Percentiles rank a stretch among this genome's conserved stretches.
These are phyloP conservation scores for Zalaria obscura DNA, from an alignment of 2,329 filamentous ascomycete species.

Conservation along the genomic window DNA sequence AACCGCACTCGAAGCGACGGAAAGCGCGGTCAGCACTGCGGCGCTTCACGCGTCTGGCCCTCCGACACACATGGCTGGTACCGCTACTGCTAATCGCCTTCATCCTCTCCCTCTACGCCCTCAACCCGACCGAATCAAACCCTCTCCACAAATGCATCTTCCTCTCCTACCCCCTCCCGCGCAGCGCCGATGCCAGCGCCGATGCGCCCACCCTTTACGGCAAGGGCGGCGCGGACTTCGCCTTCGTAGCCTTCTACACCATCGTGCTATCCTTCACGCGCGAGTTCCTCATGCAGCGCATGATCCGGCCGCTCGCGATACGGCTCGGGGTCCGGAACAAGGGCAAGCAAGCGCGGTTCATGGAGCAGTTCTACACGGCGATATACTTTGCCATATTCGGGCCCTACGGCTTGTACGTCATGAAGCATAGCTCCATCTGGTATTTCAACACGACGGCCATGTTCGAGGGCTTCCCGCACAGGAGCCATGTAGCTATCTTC, in stretches of 20 bases:
- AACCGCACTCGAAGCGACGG: constrained; percentile 30
- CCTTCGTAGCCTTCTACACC: constrained; percentile 80
- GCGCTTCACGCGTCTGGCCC: constrained; percentile 29
- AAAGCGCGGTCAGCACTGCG: constrained; percentile 29
- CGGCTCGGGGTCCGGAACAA: constrained; percentile 54
- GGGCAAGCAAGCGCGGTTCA: constrained; percentile 77
- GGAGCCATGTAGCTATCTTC: constrained; percentile 63
- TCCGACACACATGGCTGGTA: constrained; percentile 46
- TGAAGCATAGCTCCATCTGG: constrained; percentile 84
- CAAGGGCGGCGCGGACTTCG: constrained; percentile 76
- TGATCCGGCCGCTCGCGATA: constrained; percentile 64
- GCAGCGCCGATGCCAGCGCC: constrained; percentile 22
- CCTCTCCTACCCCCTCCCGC: constrained; percentile 63
- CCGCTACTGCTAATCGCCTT: constrained; percentile 55
- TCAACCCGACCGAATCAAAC: constrained; percentile 67
- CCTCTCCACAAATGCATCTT: constrained; percentile 72
- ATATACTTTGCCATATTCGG: constrained; percentile 77
- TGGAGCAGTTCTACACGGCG: constrained; percentile 92
- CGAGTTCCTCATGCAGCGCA: constrained; percentile 88
- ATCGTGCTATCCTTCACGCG: constrained; percentile 84
- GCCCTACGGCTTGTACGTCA: constrained; percentile 76
- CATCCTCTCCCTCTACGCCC: constrained; percentile 53
- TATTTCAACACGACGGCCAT: constrained; percentile 87
- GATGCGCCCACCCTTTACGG: constrained; percentile 54
- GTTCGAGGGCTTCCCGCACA: constrained; percentile 81